A percentile compares a stretch with the other conserved stretches of the same genome.
These are phyloP conservation scores for Flaveria bidentis DNA, from an alignment of 129 eudicot genomes.

Conservation along the genomic window DNA sequence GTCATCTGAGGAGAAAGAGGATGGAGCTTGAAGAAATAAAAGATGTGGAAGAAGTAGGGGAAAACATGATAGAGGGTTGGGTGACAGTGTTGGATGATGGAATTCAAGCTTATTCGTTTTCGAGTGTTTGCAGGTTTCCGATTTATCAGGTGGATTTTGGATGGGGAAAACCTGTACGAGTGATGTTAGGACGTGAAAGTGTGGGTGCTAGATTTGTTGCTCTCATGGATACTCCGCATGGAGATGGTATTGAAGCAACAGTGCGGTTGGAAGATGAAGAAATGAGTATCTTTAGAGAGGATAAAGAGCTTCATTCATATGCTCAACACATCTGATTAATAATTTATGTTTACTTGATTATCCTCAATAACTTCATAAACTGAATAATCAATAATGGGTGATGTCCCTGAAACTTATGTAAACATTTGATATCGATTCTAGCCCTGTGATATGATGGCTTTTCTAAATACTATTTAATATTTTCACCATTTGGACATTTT, in stretches of 20 bases:
- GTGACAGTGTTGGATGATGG: not conserved
- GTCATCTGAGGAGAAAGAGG: not conserved
- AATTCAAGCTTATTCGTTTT: not conserved
- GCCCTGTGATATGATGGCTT: too few species aligned
- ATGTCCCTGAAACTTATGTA: too few species aligned
- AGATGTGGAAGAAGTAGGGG: not conserved
- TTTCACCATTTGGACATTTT: too few species aligned
- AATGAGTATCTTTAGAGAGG: not conserved
- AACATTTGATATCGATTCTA: too few species aligned
- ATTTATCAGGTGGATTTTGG: slow-evolving; percentile 16
- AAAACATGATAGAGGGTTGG: not conserved
- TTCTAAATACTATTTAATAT: too few species aligned
- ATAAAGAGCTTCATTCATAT: not conserved
- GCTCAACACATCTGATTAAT: not conserved
- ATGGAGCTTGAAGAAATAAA: not conserved
- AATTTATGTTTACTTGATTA: not conserved
- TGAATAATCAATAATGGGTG: too few species aligned
- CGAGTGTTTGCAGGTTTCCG: slow-evolving; percentile 19
- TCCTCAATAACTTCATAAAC: not conserved
- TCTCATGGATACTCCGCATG: slow-evolving; percentile 13
- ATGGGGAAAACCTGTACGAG: slow-evolving; percentile 18
- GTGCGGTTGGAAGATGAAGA: slow-evolving; percentile 15
- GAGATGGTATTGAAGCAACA: slow-evolving; percentile 26
- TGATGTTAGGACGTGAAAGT: not conserved
- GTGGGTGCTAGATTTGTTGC: not conserved